These are phyloP conservation scores for Ophiostoma sp. DNA, from an alignment of 2,329 filamentous ascomycete species.

Conservation along the genomic window DNA sequence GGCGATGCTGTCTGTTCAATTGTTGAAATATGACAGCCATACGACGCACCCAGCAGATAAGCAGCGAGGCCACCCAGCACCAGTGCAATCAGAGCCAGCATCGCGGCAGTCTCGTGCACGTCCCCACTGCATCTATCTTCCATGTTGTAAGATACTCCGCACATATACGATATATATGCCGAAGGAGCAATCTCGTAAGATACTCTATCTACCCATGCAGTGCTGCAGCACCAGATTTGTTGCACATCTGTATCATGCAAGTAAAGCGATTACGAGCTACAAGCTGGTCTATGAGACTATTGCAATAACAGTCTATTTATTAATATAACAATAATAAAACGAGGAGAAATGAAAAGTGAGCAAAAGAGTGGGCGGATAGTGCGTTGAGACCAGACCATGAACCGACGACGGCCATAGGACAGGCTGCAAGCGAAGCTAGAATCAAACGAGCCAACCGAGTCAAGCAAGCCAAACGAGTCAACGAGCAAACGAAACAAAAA, in stretches of 20 bases:
- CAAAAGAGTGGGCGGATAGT: slow-evolving; percentile 5
- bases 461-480: background rate
- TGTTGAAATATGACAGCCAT: background rate
- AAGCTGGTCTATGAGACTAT: background rate
- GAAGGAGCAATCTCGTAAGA: too few relatives aligned
- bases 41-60: too few relatives aligned
- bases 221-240: background rate
- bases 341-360: background rate
- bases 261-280: background rate
- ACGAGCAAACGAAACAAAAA: background rate
- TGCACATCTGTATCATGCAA: background rate
- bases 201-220: too few relatives aligned
- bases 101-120: too few relatives aligned
- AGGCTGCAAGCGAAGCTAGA: background rate
- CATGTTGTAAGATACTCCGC: background rate
- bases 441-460: background rate
- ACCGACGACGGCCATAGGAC: background rate
- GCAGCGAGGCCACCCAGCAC: too few relatives aligned
- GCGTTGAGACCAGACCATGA: background rate
- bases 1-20: background rate
- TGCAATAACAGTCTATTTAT: background rate
- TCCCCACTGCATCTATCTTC: too few relatives aligned
- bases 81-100: too few relatives aligned
- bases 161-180: too few relatives aligned
- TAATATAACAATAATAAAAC: background rate